Percentiles rank a stretch among this genome's conserved stretches.
Conservation (phyloP, 345 rosid genomes). For the Brassica incana region DNA sequence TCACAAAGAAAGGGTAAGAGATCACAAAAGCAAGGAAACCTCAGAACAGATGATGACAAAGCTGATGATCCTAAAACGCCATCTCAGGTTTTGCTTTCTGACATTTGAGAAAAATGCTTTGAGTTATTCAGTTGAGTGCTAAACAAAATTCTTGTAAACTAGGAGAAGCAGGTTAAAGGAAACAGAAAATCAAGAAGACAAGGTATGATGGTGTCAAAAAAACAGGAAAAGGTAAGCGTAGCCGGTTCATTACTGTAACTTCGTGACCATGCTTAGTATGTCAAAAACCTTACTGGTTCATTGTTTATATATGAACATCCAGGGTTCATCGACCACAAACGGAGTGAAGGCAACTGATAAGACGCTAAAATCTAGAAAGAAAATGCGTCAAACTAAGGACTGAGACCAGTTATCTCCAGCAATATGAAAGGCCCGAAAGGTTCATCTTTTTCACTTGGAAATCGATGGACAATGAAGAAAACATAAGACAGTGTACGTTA, state of each 20-base stretch:
- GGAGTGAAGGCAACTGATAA: constrained; percentile 3
- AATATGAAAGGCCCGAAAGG: background rate
- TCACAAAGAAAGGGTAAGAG: constrained; percentile 25
- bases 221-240: constrained; percentile 32
- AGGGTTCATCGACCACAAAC: constrained; percentile 9
- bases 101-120: too few species aligned
- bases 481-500: background rate
- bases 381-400: constrained; percentile 32
- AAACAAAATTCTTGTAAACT: background rate
- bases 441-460: background rate
- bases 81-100: constrained; percentile 14
- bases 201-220: constrained; percentile 1
- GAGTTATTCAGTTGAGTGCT: background rate
- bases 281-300: constrained; percentile 15
- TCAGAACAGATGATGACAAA: background rate
- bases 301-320: background rate
- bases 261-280: constrained; percentile 12
- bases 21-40: constrained; percentile 15
- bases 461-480: background rate
- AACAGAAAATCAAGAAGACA: constrained; percentile 31
- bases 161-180: constrained; percentile 28
- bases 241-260: background rate
- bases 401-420: constrained; percentile 16
- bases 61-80: background rate
- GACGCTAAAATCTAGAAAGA: constrained; percentile 24